A percentile compares a stretch with the other conserved stretches of the same genome.
Conservation (phyloP, 2,329 filamentous ascomycete species). For the Dothiorella sarmentorum region DNA sequence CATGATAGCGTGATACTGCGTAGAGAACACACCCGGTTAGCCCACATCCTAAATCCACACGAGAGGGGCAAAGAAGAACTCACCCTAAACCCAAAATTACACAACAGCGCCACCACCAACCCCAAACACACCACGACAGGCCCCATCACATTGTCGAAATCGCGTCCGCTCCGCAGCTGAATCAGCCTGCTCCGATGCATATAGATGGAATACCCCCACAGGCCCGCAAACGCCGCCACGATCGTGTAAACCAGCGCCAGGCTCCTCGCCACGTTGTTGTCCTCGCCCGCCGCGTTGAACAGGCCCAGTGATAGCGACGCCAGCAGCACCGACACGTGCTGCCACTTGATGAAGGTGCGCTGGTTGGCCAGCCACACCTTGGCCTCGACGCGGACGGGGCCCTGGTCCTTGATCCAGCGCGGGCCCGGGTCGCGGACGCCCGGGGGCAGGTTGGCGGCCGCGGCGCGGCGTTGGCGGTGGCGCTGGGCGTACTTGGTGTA, state of each 20-base stretch:
- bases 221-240: slow-evolving; percentile 77
- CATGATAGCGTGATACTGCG: neutral
- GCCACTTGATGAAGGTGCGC: slow-evolving; percentile 97
- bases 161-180: slow-evolving; percentile 77
- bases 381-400: slow-evolving; percentile 87
- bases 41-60: neutral
- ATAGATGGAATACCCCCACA: slow-evolving; percentile 86
- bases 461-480: slow-evolving; percentile 39
- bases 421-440: slow-evolving; percentile 77
- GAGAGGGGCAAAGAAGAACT: neutral
- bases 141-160: slow-evolving; percentile 86
- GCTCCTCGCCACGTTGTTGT: slow-evolving; percentile 68
- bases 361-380: slow-evolving; percentile 99
- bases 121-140: slow-evolving; percentile 80
- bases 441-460: slow-evolving; percentile 63
- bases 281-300: slow-evolving; percentile 78
- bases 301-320: slow-evolving; percentile 78
- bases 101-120: slow-evolving; percentile 69
- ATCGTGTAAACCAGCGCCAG: slow-evolving; percentile 80
- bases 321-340: slow-evolving; percentile 87
- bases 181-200: slow-evolving; percentile 75
- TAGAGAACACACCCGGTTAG: neutral
- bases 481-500: slow-evolving; percentile 66
- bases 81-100: slow-evolving; percentile 83
- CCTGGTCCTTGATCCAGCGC: slow-evolving; percentile 90